A percentile compares a stretch with the other conserved stretches of the same genome.
Conservation (phyloP, 116 monocot genomes). For the Zostera marina region DNA sequence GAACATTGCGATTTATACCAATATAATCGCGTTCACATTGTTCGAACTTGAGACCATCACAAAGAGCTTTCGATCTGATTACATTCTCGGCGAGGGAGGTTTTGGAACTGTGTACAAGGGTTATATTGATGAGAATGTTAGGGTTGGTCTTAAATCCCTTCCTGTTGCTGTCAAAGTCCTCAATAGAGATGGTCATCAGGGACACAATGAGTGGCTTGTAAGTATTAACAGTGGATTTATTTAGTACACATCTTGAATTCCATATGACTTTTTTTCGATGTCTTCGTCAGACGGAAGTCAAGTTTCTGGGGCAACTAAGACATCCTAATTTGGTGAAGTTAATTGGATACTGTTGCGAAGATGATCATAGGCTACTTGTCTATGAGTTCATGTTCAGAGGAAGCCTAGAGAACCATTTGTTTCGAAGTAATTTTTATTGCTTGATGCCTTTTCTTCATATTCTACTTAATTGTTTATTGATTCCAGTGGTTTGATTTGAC, state of each 20-base stretch:
- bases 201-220: conserved; percentile 95
- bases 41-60: conserved; percentile 94
- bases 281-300: conserved; percentile 70
- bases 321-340: conserved; percentile 97
- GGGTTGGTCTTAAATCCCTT: conserved; percentile 80
- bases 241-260: neutral
- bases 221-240: conserved; percentile 5
- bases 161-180: conserved; percentile 91
- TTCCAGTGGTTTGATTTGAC: conserved; percentile 10
- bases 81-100: conserved; percentile 92
- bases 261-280: too few relatives aligned
- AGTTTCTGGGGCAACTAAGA: conserved; percentile 82
- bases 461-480: neutral
- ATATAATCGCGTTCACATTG: conserved; percentile 79
- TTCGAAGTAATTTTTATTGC: conserved; percentile 44
- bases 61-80: conserved; percentile 88
- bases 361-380: conserved; percentile 89
- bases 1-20: conserved; percentile 74
- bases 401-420: conserved; percentile 82
- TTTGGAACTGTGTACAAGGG: conserved; percentile 97
- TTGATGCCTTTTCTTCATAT: neutral
- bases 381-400: conserved; percentile 93
- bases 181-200: conserved; percentile 85
- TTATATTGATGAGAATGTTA: conserved; percentile 93
- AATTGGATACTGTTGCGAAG: conserved; percentile 95